Evolutionary conservation across 257 asterid species (phyloP).

Genomic region (Galeopsis tetrahit): DNA sequence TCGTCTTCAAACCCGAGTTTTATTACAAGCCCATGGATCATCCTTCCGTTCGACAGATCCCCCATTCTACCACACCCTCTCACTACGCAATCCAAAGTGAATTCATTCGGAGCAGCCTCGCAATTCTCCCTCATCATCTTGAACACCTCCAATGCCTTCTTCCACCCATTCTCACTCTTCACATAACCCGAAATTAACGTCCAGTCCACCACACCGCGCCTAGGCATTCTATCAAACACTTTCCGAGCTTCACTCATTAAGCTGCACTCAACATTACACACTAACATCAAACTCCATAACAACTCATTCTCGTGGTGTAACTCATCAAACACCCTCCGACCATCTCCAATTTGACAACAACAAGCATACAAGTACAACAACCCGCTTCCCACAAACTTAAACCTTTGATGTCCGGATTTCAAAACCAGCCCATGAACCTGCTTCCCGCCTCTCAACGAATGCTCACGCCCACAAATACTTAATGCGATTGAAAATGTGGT

Average conservation of each 20-base stretch:
- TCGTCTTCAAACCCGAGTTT: conserved; percentile 68
- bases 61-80: conserved; percentile 66
- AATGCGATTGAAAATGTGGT: conserved; percentile 43
- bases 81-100: conserved; percentile 65
- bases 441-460: too few relatives aligned
- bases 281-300: conserved; percentile 77
- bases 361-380: conserved; percentile 54
- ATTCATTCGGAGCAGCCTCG: conserved; percentile 73
- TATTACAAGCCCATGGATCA: conserved; percentile 60
- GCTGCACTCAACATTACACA: conserved; percentile 62
- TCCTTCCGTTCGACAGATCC: conserved; percentile 49
- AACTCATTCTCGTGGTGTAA: conserved; percentile 52
- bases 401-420: conserved; percentile 55
- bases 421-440: conserved; percentile 26
- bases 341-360: conserved; percentile 50
- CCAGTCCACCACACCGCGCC: conserved; percentile 76
- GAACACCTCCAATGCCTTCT: conserved; percentile 65
- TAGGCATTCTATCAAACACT: conserved; percentile 61
- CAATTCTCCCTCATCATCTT: conserved; percentile 50
- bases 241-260: conserved; percentile 57
- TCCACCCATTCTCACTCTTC: conserved; percentile 55
- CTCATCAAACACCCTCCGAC: conserved; percentile 58
- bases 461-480: too few relatives aligned
- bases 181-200: conserved; percentile 75
- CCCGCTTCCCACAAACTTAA: conserved; percentile 63